Evolutionary conservation across 352 stramenopile species (phyloP).

Genomic region (Phytophthora niederhauseri): DNA sequence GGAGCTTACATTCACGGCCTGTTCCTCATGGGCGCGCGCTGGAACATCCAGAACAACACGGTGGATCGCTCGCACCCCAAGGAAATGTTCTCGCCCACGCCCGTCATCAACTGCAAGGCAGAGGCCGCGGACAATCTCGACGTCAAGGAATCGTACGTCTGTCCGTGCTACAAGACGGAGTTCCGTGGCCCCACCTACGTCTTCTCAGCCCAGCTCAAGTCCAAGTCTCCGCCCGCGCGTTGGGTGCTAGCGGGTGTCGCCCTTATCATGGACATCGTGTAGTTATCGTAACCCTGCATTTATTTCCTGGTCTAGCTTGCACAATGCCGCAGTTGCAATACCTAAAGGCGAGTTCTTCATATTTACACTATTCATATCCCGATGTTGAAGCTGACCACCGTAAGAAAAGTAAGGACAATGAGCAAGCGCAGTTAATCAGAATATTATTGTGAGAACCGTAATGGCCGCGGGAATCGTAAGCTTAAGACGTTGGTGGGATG

Average conservation of each 20-base stretch:
- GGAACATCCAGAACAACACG: constrained; percentile 91
- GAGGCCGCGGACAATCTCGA: constrained; percentile 96
- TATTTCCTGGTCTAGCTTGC: no score
- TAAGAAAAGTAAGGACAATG: no score
- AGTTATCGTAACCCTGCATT: constrained; percentile 7
- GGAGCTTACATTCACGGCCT: constrained; percentile 96
- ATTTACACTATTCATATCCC: no score
- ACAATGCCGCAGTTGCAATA: no score
- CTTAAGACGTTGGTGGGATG: no score
- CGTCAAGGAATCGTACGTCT: constrained; percentile 94
- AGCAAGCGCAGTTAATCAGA: no score
- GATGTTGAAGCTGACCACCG: no score
- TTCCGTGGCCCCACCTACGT: constrained; percentile 96
- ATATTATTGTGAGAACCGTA: no score
- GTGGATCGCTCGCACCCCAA: constrained; percentile 97
- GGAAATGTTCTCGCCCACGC: constrained; percentile 98
- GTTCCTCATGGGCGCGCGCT: constrained; percentile 96
- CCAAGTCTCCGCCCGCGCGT: constrained; percentile 92
- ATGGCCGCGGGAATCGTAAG: no score
- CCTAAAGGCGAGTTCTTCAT: no score
- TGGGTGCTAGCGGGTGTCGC: constrained; percentile 97
- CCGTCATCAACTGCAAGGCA: constrained; percentile 98
- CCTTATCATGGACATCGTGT: constrained; percentile 95
- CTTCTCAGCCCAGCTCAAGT: constrained; percentile 98
- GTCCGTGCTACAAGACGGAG: constrained; percentile 98